Evolutionary conservation across 164 flowering plant species (phyloP), one percentile per base, ranked within the genome.

Genomic region (Buxus sempervirens): DNA sequence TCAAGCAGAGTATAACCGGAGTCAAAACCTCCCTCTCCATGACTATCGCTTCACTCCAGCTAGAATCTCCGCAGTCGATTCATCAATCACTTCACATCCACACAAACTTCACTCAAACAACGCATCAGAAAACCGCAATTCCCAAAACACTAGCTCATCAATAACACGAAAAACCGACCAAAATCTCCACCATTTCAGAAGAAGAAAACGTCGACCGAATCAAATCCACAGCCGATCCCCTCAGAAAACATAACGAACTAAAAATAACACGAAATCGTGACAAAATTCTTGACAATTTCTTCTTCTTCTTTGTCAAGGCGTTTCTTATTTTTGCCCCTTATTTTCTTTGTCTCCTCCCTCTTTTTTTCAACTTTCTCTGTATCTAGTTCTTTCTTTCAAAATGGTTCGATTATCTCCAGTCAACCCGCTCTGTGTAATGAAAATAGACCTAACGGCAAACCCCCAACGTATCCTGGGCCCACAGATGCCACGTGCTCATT

Each of bases 111-210:
- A 63, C 63, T 19, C 24, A 25, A 59, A 67, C 55, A 38, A 59
- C 51, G 32, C 57, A 23, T 54, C 65, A 65, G 18, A 56, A 67
- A 70, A 53, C 74, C 66, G 68, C 45, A 70, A 65, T 22, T 53
- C 9, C 57, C 20, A 24, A 72, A 72, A 66, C 75, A 68, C 67
- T 56, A 66, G 70, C 63, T 56, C 58, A 53, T 19, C 24, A 45
- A 28, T 13, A n/a, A 49, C 61, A 21, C 24, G 49, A 21, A 63
- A 48, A 28, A 25, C 38, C 32, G 32, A 12, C 23, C 59, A 27
- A 74, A 69, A 64, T 56, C 57, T 45, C 64, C 76, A 72, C 76
- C 76, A 72, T 76, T 76, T 62, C 53, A 58, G 62, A n/a, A 58
- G 19, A 57, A 23, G 36, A 60, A 55, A 60, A 19, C 60, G 16